Conservation (phyloP, 345 rosid species). For the Syzygium jambos region DNA sequence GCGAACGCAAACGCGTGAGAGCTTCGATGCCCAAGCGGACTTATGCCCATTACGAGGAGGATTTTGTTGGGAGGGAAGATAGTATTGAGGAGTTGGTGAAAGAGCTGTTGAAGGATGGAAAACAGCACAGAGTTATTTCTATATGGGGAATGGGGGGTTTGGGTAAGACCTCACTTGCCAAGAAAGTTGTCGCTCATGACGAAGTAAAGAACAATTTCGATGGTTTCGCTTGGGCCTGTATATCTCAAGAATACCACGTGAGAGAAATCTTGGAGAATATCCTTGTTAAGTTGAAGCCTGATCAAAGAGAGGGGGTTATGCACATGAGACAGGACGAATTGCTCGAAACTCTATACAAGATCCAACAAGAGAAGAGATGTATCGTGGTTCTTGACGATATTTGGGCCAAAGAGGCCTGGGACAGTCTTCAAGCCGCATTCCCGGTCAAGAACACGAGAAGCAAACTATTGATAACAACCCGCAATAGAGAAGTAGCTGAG, state of each 20-base stretch:
- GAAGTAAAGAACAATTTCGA: not conserved
- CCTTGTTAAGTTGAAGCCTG: slow-evolving; percentile 13
- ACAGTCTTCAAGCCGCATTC: no score
- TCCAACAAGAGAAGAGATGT: no score
- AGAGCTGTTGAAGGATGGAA: not conserved
- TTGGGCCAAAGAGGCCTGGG: no score
- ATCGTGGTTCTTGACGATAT: no score
- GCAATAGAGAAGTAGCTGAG: no score
- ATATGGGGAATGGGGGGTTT: slow-evolving; percentile 49
- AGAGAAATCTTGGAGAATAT: slow-evolving; percentile 19
- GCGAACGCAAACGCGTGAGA: rapidly evolving
- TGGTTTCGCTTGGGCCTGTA: rapidly evolving
- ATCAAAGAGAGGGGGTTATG: not conserved
- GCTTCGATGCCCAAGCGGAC: not conserved
- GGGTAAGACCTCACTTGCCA: slow-evolving; percentile 44
- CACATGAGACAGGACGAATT: no score
- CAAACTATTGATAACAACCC: no score
- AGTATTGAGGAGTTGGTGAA: not conserved
- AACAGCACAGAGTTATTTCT: slow-evolving; percentile 2
- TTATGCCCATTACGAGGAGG: slow-evolving; percentile 16
- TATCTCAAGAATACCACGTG: not conserved
- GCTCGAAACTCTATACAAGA: no score
- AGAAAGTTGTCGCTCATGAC: slow-evolving; percentile 9
- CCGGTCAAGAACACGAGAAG: no score
- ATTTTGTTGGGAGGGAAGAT: not conserved